These are phyloP conservation scores for Scedosporium aurantiacum DNA, from an alignment of 2,329 filamentous ascomycete genomes.

Conservation along the genomic window DNA sequence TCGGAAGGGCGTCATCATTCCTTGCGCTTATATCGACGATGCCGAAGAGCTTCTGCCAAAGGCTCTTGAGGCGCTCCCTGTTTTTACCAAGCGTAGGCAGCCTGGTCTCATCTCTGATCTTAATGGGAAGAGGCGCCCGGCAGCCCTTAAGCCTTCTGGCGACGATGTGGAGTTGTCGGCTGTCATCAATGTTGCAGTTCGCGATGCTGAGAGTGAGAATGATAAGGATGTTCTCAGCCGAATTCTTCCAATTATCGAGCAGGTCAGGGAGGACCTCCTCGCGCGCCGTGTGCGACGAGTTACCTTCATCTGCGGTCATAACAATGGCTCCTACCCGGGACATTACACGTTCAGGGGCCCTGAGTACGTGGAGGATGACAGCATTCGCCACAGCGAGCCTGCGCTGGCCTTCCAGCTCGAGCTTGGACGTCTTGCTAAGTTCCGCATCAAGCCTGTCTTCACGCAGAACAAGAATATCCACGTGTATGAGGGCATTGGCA, in stretches of 20 bases:
- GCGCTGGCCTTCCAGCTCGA: slow-evolving; percentile 98
- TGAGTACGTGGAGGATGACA: slow-evolving; percentile 78
- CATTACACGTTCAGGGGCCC: slow-evolving; percentile 99
- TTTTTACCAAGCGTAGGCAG: slow-evolving; percentile 41
- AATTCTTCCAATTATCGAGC: slow-evolving; percentile 64
- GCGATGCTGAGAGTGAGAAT: slow-evolving; percentile 72
- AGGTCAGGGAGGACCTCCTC: slow-evolving; percentile 74
- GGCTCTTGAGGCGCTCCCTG: slow-evolving; percentile 74
- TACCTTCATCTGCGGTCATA: slow-evolving; percentile 92
- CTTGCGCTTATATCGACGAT: slow-evolving; percentile 88
- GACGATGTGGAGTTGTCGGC: slow-evolving; percentile 74
- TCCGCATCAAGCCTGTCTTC: slow-evolving; percentile 96
- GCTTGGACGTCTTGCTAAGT: slow-evolving; percentile 85
- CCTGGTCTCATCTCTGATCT: slow-evolving; percentile 57
- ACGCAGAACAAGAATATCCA: slow-evolving; percentile 99
- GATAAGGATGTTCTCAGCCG: slow-evolving; percentile 72
- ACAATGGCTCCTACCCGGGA: slow-evolving; percentile 85
- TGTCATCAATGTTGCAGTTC: slow-evolving; percentile 85
- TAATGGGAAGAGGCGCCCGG: slow-evolving; percentile 58
- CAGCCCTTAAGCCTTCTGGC: slow-evolving; percentile 31
- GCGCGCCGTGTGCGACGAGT: slow-evolving; percentile 75
- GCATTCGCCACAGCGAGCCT: slow-evolving; percentile 93
- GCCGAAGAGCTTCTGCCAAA: slow-evolving; percentile 76
- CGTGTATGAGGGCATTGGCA: slow-evolving; percentile 93
- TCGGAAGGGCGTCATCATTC: slow-evolving; percentile 88